Base-by-base conservation (phyloP, 2,329 filamentous ascomycete genomes). In the Aulographum hederae region DNA sequence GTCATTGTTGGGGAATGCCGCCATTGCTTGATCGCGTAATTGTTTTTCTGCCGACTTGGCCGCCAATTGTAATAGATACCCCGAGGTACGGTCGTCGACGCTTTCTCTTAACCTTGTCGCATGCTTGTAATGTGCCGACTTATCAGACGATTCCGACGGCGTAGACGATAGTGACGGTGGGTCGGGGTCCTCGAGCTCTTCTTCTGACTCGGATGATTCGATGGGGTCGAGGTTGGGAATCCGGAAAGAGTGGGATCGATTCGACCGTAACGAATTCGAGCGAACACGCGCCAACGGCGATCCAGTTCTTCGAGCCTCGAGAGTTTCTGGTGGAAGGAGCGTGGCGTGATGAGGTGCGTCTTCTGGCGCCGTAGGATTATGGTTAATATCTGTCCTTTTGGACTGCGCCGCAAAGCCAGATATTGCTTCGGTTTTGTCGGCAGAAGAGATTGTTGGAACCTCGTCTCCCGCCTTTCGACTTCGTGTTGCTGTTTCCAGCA, bases 21-120 rank as follows among this genome's bases (percentile, higher is more conserved):
- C 73, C 47, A 84, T 63, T 30, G 76, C 78, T 45, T 71, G 64
- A 43, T 92, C 80, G 38, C 78, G 72, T 39, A 94, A 61, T 49
- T 86, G 77, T 45, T 74, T 72, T 49, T 89, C 75, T 6, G 78
- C 79, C 45, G 82, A 76, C 45, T 73, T 76, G 31, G 79, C 79
- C 27, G 84, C 80, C 35, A 92, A 60, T 34, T 78, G 73, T 36
- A 92, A 66, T 34, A 93, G 57, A 50, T 85, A 85, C 23, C 74
- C 72, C 32, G 77, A 72, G 42, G 79, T 77, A 39, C 69, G 67
- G 38, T 80, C 78, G 46, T 89, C 79, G 39, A 78, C 76, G 35
- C 65, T 84, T 62, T 60, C 78, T 52, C 58, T 51, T 38, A 54
- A 52, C 25, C 73, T 63, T 35, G 67, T 62, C 39, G 60, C 57